Percentiles rank a stretch among this genome's conserved stretches.
These are phyloP conservation scores for Cylindrotheca closterium DNA, from an alignment of 108 stramenopile genomes.

Conservation along the genomic window DNA sequence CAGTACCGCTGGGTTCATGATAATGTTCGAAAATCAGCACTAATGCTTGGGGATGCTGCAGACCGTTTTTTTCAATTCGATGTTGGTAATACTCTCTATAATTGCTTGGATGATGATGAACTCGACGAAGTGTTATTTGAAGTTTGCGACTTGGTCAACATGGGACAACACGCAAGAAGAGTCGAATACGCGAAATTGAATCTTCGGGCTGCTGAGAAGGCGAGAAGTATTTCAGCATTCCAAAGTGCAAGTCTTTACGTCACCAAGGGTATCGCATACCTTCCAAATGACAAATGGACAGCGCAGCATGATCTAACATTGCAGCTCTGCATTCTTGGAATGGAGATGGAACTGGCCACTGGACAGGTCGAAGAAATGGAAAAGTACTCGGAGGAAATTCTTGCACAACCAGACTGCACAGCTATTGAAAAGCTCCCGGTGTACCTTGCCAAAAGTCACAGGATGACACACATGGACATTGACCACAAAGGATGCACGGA, in stretches of 20 bases:
- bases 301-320: constrained; percentile 6
- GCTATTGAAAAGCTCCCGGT: constrained; percentile 12
- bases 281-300: constrained; percentile 8
- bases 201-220: no score
- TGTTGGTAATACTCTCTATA: constrained; percentile 5
- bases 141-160: constrained; percentile 10
- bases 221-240: constrained; percentile 26
- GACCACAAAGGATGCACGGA: no score
- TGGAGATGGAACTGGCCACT: constrained; percentile 7
- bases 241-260: constrained; percentile 16
- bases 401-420: constrained; percentile 1
- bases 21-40: constrained; percentile 24
- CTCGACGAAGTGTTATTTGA: not conserved
- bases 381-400: not conserved
- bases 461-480: no score
- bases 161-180: not conserved
- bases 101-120: not conserved
- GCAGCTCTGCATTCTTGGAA: constrained; percentile 3
- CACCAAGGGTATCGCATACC: constrained; percentile 11
- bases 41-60: constrained; percentile 2
- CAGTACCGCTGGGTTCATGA: constrained; percentile 20
- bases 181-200: not conserved
- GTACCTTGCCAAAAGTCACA: no score
- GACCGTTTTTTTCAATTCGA: not conserved
- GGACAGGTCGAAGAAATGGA: constrained; percentile 21